phyloP scores from a whole-genome alignment of 495 filamentous ascomycete genomes.

The Neurospora discreta region DNA sequence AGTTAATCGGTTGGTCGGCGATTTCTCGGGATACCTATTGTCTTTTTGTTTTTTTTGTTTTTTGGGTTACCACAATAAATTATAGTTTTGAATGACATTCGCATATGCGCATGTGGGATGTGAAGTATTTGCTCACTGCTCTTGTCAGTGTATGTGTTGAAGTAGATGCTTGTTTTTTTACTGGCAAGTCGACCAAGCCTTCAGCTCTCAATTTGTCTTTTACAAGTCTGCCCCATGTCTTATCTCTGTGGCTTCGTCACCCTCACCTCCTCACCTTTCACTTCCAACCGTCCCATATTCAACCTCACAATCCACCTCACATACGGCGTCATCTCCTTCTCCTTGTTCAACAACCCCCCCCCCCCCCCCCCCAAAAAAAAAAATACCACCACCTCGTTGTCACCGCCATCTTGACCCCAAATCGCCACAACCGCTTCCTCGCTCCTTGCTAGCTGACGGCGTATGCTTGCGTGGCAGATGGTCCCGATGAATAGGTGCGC shows the following conservation, averaged over 20 bases:
- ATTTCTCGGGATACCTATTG: not conserved
- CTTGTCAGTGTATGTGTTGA: not conserved
- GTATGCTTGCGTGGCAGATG: constrained; percentile 35
- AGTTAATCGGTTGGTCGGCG: not conserved
- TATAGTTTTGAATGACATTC: not conserved
- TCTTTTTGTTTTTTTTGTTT: not conserved
- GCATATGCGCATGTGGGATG: not conserved
- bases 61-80: no score
- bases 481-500: constrained; percentile 32
- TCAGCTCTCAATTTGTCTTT: not conserved
- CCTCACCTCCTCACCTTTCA: constrained; percentile 18
- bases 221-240: not conserved
- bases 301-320: constrained; percentile 31
- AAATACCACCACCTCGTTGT: constrained; percentile 33
- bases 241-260: not conserved
- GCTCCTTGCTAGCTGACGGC: constrained; percentile 34
- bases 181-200: no score
- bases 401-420: constrained; percentile 22
- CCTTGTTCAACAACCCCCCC: constrained; percentile 29
- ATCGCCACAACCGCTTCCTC: constrained; percentile 30
- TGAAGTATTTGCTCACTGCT: not conserved
- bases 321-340: constrained; percentile 35
- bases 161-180: not conserved
- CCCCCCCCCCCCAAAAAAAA: constrained; percentile 36
- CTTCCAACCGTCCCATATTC: constrained; percentile 30